Base-by-base conservation (phyloP, 495 filamentous ascomycete genomes). In the Diplogelasinospora grovesii region DNA sequence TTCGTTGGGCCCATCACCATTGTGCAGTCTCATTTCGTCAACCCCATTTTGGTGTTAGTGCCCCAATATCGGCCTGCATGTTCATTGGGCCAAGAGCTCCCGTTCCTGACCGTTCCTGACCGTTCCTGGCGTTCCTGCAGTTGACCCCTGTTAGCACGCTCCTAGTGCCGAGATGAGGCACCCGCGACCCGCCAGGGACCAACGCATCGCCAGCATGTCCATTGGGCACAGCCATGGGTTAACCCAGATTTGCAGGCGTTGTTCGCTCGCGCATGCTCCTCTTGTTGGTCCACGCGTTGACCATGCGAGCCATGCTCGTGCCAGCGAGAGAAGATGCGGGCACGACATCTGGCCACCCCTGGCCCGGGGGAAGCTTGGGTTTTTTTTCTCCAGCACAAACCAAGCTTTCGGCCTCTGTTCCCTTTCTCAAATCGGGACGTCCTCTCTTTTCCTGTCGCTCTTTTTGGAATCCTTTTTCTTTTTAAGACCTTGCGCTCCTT, bases 131-230 rank as follows among this genome's bases (percentile, higher is more conserved):
- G n/a, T n/a, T n/a, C n/a, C n/a, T n/a, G n/a, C n/a, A n/a, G 26
- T 30, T 25, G 24, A 35, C 43, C 31, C 42, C 31, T 47, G 37
- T 43, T 18, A 18, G 21, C 14, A 22, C 30, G 24, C 36, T 19
- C 39, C 23, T 41, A 38, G 48, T 51, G 48, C 44, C 51, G 51
- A 54, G 51, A 54, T 54, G 48, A 51, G 31, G n/a, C n/a, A n/a
- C n/a, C n/a, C n/a, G n/a, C n/a, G n/a, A 19, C 22, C 34, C 20
- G 29, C 46, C 28, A 45, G 48, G 43, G 27, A 36, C 41, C 28
- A n/a, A n/a, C n/a, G n/a, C n/a, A n/a, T n/a, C n/a, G n/a, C n/a
- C n/a, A n/a, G n/a, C n/a, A n/a, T n/a, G n/a, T n/a, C n/a, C n/a
- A n/a, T n/a, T n/a, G n/a, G n/a, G n/a, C n/a, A n/a, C n/a, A n/a